Base-by-base conservation (phyloP, 73 alveolate species). In the Paraurostyla sp. region DNA sequence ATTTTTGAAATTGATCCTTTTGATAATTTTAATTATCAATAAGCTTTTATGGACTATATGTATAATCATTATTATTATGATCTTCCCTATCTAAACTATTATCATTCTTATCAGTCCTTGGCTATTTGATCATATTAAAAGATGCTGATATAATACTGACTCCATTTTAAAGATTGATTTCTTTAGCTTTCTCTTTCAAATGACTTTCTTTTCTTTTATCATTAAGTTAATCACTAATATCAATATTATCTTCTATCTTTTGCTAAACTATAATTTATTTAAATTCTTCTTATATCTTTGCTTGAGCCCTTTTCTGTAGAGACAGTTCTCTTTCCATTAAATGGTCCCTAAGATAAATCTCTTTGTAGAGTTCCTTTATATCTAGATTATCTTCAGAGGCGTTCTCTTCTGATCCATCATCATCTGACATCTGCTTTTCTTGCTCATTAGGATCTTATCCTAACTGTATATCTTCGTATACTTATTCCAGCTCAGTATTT, bases 381-480 rank as follows among this genome's bases (percentile, higher is more conserved):
- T 54, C 80, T 27, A 87, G 62, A 32, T 87, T 87, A 48, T 87
- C 93, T 23, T 87, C 88, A 0, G 89, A 73, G 1, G 81, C 54
- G 76, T 76, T 42, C 3, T 58, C 20, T 16, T 87, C 93, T 11
- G 89, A 75, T 40, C 59, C 86, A 4, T 25, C 86, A 32, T 32
- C 65, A 73, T 46, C 76, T 4, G 78, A 40, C n/a, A 11, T 20
- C 65, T 40, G 25, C 46, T 60, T 58, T 33, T 83, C 92, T 9
- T 23, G 42, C 22, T 81, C 91, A 57, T 81, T 81, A 3, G 91
- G 91, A 69, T 83, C 84, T 27, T 50, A 71, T 18, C 92, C 92
- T 6, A 30, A 4, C 30, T 63, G 6, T 23, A 83, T 83, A 43
- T 83, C 22, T 11, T 83, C 85, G 38, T 20, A 83, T 22, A 45